A percentile compares a stretch with the other conserved stretches of the same genome.
Conservation (phyloP, 805 yeast species). For the Candida taoyuanica region DNA sequence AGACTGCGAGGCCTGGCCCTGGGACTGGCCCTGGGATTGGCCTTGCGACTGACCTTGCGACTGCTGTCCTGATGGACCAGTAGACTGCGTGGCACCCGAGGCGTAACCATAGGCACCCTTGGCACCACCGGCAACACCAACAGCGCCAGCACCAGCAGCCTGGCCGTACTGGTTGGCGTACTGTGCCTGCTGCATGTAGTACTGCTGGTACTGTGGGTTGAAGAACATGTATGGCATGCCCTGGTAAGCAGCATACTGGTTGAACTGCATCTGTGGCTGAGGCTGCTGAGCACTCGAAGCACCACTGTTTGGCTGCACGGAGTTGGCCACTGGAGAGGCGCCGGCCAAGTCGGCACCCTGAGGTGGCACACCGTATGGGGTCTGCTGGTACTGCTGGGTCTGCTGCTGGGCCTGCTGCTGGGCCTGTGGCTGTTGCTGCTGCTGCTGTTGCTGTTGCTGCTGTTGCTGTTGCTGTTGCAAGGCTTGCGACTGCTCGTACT, state of each 20-base stretch:
- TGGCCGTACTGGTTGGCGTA: constrained; percentile 1
- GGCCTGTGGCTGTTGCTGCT: constrained; percentile 8
- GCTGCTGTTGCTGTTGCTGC: constrained; percentile 15
- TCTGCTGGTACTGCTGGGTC: constrained; percentile 25
- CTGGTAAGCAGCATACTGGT: constrained; percentile 18
- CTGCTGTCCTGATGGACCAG: too few species aligned
- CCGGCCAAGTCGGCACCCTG: constrained; percentile 22
- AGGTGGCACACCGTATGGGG: constrained; percentile 26
- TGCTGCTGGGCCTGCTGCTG: constrained; percentile 9
- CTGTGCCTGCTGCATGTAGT: constrained; percentile 11
- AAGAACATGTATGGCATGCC: constrained; percentile 24
- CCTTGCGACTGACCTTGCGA: too few species aligned
- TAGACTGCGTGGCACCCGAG: constrained; percentile 3
- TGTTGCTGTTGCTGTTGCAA: constrained; percentile 18
- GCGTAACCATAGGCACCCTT: constrained; percentile 6
- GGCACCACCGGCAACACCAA: constrained; percentile 3
- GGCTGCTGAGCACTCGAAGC: constrained; percentile 13
- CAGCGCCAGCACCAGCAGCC: not conserved
- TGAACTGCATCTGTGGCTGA: constrained; percentile 25
- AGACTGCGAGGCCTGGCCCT: constrained; percentile 3
- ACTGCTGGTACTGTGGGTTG: constrained; percentile 11
- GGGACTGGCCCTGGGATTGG: too few species aligned
- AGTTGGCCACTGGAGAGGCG: constrained; percentile 27
- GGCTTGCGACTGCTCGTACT: constrained; percentile 6
- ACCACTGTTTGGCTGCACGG: constrained; percentile 25